These are phyloP conservation scores for Macrolepiota fuliginosa DNA, from an alignment of 768 basidiomycete species.

Conservation along the genomic window DNA sequence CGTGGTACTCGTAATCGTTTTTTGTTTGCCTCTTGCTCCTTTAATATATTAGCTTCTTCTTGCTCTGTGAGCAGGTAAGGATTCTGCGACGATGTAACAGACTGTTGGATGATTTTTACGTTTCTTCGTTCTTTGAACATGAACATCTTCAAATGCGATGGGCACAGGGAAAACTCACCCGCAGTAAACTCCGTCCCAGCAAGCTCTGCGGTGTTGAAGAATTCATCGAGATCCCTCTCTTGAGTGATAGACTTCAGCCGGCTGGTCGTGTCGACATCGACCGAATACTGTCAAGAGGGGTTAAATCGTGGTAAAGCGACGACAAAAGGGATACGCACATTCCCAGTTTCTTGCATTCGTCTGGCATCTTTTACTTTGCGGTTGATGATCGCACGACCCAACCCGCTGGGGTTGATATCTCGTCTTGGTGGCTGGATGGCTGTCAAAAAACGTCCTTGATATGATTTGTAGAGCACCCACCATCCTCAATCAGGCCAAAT, in stretches of 20 bases:
- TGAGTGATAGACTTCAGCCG: slow-evolving; percentile 92
- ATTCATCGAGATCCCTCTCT: slow-evolving; percentile 94
- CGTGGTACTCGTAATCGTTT: slow-evolving; percentile 82
- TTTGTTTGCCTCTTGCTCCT: slow-evolving; percentile 73
- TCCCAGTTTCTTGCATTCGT: slow-evolving; percentile 54
- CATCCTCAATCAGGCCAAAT: background rate
- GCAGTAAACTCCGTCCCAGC: slow-evolving; percentile 97
- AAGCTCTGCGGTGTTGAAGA: slow-evolving; percentile 90
- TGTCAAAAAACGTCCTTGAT: background rate
- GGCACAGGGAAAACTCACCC: slow-evolving; percentile 45
- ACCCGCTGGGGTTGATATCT: slow-evolving; percentile 72
- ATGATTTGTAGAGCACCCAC: background rate
- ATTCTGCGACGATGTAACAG: slow-evolving; percentile 59
- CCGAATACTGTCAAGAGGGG: slow-evolving; percentile 55
- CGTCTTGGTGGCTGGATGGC: slow-evolving; percentile 41
- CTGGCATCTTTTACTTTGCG: slow-evolving; percentile 78
- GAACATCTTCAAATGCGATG: background rate
- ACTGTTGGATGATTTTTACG: slow-evolving; percentile 71
- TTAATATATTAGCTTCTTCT: slow-evolving; percentile 75
- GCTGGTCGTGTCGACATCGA: slow-evolving; percentile 65
- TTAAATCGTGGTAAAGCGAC: slow-evolving; percentile 9
- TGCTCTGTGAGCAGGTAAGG: slow-evolving; percentile 82
- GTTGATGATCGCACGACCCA: slow-evolving; percentile 96
- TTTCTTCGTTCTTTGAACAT: slow-evolving; percentile 64
- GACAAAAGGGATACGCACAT: slow-evolving; percentile 43